Conservation (phyloP, 495 filamentous ascomycete genomes). For the Hypoxylon crocopeplum region DNA sequence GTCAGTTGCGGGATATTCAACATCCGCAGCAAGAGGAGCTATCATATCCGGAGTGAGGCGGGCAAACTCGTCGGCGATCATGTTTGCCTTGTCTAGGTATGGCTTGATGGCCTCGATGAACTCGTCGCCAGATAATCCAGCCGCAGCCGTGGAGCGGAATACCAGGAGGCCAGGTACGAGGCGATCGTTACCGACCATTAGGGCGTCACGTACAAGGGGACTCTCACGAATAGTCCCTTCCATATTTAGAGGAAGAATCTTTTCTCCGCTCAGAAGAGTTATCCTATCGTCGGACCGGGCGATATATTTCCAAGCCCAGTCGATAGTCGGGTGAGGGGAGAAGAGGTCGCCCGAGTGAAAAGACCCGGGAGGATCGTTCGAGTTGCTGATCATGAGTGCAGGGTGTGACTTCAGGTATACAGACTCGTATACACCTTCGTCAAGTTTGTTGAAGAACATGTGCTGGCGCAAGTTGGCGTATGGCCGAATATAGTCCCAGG, state of each 20-base stretch:
- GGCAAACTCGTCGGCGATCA: slow-evolving; percentile 57
- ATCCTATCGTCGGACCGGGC: slow-evolving; percentile 68
- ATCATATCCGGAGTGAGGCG: slow-evolving; percentile 63
- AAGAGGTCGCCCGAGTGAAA: slow-evolving; percentile 67
- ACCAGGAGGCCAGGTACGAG: slow-evolving; percentile 56
- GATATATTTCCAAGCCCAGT: slow-evolving; percentile 69
- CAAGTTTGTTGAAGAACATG: slow-evolving; percentile 59
- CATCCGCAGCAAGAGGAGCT: slow-evolving; percentile 47
- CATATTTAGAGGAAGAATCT: slow-evolving; percentile 68
- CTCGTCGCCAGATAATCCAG: slow-evolving; percentile 45
- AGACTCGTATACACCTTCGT: slow-evolving; percentile 57
- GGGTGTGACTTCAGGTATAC: slow-evolving; percentile 66
- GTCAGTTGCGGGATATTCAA: slow-evolving; percentile 59
- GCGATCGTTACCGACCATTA: slow-evolving; percentile 45
- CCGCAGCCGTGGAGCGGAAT: slow-evolving; percentile 48
- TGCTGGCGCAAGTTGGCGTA: slow-evolving; percentile 54
- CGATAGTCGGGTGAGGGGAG: slow-evolving; percentile 62
- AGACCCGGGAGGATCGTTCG: slow-evolving; percentile 63
- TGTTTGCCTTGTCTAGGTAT: slow-evolving; percentile 56
- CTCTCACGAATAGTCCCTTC: slow-evolving; percentile 61
- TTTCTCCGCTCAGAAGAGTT: slow-evolving; percentile 72
- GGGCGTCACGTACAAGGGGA: slow-evolving; percentile 31
- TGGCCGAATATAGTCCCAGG: slow-evolving; percentile 62
- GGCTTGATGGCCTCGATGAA: slow-evolving; percentile 58
- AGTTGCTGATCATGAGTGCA: slow-evolving; percentile 64